Evolutionary conservation across 2,329 filamentous ascomycete species (phyloP).

Genomic region (Mollisia scopiformis): DNA sequence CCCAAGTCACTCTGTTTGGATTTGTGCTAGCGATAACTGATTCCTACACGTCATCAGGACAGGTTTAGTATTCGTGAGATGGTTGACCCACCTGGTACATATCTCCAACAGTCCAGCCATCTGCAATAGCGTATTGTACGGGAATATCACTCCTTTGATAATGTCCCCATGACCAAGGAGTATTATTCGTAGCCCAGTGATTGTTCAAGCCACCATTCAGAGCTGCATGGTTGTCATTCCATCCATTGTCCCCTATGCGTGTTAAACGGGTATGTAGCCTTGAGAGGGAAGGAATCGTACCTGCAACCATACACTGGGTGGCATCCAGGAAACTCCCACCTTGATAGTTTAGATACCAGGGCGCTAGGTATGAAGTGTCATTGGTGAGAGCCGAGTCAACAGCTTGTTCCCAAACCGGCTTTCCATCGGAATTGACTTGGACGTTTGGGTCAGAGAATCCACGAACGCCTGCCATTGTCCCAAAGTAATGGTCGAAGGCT

Average conservation of each 20-base stretch:
- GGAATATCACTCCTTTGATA: conserved; percentile 55
- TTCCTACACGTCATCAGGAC: conserved; percentile 38
- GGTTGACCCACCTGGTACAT: conserved; percentile 52
- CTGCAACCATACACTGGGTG: conserved; percentile 57
- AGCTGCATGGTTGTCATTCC: conserved; percentile 53
- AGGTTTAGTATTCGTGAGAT: too few relatives aligned
- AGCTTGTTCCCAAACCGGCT: conserved; percentile 25
- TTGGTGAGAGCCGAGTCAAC: conserved; percentile 35
- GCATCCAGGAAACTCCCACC: conserved; percentile 52
- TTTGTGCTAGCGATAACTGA: conserved; percentile 48
- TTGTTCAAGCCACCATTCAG: conserved; percentile 55
- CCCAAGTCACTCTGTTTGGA: conserved; percentile 48
- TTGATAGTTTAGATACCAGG: conserved; percentile 58
- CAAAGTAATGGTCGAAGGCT: conserved; percentile 46
- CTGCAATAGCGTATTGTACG: conserved; percentile 56
- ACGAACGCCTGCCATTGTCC: conserved; percentile 57
- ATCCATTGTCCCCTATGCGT: conserved; percentile 56
- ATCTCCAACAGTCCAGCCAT: conserved; percentile 56
- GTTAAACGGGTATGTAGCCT: too few relatives aligned
- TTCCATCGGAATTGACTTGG: conserved; percentile 44
- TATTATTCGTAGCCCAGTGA: conserved; percentile 56
- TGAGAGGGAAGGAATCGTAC: too few relatives aligned
- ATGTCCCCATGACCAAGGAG: conserved; percentile 55
- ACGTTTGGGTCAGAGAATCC: conserved; percentile 60
- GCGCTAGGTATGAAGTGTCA: conserved; percentile 47